Percentiles rank a stretch among this genome's conserved stretches.
These are phyloP conservation scores for Geotrichum histeridarum DNA, from an alignment of 1,139 yeast species.

Conservation along the genomic window DNA sequence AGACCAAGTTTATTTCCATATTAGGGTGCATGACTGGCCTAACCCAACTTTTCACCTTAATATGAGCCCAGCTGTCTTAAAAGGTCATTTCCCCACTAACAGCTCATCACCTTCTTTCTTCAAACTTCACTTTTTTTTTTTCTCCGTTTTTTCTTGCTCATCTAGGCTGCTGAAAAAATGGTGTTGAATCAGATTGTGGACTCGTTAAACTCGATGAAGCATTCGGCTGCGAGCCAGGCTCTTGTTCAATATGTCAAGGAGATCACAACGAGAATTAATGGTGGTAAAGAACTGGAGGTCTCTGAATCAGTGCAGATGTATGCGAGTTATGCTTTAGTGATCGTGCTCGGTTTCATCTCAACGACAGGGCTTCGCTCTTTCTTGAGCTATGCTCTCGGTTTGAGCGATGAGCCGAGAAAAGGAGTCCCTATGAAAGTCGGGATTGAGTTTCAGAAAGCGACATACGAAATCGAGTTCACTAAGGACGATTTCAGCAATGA, in stretches of 20 bases:
- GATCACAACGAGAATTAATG: conserved; percentile 8
- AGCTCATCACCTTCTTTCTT: no score
- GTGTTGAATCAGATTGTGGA: neutral
- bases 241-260: neutral
- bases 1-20: neutral
- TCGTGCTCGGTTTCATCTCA: conserved; percentile 11
- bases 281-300: conserved; percentile 10
- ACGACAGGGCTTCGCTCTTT: conserved; percentile 1
- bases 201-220: neutral
- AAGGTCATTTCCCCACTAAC: no score
- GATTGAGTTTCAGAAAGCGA: conserved; percentile 27
- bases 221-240: neutral
- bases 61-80: no score
- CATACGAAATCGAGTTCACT: conserved; percentile 14
- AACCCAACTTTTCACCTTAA: neutral
- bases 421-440: conserved; percentile 37
- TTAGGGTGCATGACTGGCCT: neutral
- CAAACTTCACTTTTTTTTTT: no score
- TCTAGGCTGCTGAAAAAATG: neutral
- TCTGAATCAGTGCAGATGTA: neutral
- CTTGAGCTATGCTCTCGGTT: neutral
- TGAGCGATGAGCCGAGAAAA: neutral
- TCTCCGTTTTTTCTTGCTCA: no score
- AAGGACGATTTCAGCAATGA: conserved; percentile 18
- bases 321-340: conserved; percentile 4